Evolutionary conservation across 257 asterid genomes (phyloP).

Genomic region (Scutellaria barbata): DNA sequence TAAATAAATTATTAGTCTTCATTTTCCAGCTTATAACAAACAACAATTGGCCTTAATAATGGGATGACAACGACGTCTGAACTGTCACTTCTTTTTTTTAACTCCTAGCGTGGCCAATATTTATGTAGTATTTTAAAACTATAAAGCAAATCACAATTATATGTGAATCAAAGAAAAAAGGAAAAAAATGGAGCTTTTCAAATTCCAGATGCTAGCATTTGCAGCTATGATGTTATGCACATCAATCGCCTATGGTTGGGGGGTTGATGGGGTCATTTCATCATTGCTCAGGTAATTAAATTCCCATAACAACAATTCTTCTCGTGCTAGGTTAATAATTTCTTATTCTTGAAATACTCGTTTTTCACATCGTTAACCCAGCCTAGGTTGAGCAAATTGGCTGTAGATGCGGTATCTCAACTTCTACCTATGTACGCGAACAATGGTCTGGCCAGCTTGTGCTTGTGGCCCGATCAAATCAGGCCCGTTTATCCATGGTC

Average conservation of each 20-base stretch:
- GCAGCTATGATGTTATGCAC: constrained; percentile 39
- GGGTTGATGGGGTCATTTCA: constrained; percentile 87
- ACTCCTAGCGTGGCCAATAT: no score
- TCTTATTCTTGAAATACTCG: not conserved
- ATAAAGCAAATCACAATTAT: no score
- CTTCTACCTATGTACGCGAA: constrained; percentile 67
- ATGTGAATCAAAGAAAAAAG: no score
- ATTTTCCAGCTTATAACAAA: no score
- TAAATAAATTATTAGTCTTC: no score
- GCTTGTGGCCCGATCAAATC: constrained; percentile 85
- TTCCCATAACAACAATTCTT: not conserved
- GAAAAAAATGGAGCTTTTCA: constrained; percentile 40
- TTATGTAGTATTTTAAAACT: no score
- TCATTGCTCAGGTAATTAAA: constrained; percentile 69
- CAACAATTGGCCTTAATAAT: no score
- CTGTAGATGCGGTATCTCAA: constrained; percentile 67
- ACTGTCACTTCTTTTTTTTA: no score
- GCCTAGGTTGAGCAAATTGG: constrained; percentile 70
- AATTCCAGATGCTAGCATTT: constrained; percentile 34
- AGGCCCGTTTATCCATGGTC: constrained; percentile 79
- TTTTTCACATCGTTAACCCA: constrained; percentile 26
- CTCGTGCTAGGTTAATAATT: not conserved
- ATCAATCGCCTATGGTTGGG: constrained; percentile 77
- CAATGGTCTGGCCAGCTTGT: constrained; percentile 67
- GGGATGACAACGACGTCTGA: no score